phyloP scores from a whole-genome alignment of 1,139 yeast species.

The Sugiyamaella novakii region DNA sequence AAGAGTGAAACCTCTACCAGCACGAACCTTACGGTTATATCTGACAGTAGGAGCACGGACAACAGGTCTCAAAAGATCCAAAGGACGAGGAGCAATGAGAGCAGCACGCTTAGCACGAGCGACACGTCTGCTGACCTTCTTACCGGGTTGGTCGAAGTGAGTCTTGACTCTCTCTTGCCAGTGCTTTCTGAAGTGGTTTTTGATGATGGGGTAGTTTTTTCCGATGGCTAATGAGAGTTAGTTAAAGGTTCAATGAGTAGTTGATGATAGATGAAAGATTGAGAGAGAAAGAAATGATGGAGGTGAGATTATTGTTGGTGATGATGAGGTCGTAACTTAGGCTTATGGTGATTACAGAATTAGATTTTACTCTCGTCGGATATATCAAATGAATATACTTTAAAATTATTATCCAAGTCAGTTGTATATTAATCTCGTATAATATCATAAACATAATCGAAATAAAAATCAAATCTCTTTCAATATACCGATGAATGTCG shows the following conservation, averaged over 20 bases:
- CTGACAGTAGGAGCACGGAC: conserved; percentile 98
- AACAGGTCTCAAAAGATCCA: conserved; percentile 94
- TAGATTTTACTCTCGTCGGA: too few species aligned
- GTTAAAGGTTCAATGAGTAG: neutral
- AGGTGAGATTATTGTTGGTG: too few species aligned
- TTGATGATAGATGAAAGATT: neutral
- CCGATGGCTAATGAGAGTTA: conserved; percentile 69
- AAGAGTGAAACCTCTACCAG: conserved; percentile 99
- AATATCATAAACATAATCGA: too few species aligned
- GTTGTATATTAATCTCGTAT: too few species aligned
- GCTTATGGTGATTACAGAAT: too few species aligned
- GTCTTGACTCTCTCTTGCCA: conserved; percentile 99
- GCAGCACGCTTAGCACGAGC: conserved; percentile 96
- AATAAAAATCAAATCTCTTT: too few species aligned
- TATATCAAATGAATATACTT: too few species aligned
- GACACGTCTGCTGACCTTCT: conserved; percentile 95
- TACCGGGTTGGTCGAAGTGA: conserved; percentile 99
- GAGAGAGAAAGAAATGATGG: too few species aligned
- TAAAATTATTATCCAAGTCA: too few species aligned
- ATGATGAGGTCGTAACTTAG: too few species aligned
- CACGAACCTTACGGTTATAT: conserved; percentile 99
- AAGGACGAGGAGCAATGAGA: conserved; percentile 94
- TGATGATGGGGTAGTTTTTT: conserved; percentile 72
- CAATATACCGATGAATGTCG: too few species aligned
- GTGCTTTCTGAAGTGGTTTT: conserved; percentile 92